phyloP scores from a whole-genome alignment of 2,329 filamentous ascomycete species.

The Botrytis sinoallii region DNA sequence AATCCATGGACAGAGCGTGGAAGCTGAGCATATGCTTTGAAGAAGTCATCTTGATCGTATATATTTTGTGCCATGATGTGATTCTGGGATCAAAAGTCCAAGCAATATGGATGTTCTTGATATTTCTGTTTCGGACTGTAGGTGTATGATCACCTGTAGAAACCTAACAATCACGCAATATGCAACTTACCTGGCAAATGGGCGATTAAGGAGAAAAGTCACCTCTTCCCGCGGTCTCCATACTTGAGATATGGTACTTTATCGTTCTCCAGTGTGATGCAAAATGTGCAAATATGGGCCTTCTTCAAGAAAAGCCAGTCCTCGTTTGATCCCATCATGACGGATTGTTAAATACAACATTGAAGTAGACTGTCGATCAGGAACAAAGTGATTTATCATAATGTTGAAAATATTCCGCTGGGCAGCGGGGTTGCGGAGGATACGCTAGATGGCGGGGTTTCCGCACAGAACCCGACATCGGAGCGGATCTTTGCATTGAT shows the following conservation, averaged over 20 bases:
- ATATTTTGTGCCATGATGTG: slow-evolving; percentile 1
- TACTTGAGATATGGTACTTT: not conserved
- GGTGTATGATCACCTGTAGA: not conserved
- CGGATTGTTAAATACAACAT: not conserved
- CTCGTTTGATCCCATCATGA: not conserved
- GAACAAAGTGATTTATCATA: not conserved
- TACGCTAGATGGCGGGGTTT: slow-evolving; percentile 4
- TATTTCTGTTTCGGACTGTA: not conserved
- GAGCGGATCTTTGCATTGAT: not conserved
- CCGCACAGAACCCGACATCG: not conserved
- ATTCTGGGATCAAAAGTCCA: not conserved
- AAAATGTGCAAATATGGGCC: too few species aligned
- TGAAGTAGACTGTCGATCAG: not conserved
- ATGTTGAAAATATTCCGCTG: not conserved
- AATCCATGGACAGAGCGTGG: not conserved
- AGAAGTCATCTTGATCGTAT: not conserved
- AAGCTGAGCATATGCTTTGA: not conserved
- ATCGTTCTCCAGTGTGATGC: not conserved
- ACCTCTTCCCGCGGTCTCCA: too few species aligned
- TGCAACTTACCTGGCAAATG: not conserved
- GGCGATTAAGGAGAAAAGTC: not conserved
- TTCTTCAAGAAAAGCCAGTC: too few species aligned
- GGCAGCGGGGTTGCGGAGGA: not conserved
- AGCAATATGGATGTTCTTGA: not conserved
- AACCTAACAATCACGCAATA: not conserved